Percentiles rank a stretch among this genome's conserved stretches.
Conservation (phyloP, 805 yeast genomes). For the Candida nonsorbophila region DNA sequence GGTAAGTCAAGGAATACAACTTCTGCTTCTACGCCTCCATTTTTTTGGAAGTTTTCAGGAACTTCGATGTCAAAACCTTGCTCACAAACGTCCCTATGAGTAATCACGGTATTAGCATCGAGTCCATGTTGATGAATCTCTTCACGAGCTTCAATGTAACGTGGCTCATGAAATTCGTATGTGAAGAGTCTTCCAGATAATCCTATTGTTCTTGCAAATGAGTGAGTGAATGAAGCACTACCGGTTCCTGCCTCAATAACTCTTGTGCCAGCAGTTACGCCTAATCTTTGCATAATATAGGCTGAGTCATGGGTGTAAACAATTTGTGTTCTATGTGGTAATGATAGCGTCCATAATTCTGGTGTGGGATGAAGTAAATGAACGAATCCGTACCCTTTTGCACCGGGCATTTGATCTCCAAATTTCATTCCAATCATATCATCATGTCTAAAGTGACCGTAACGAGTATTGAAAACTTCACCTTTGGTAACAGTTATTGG, state of each 20-base stretch:
- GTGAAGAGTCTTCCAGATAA: conserved; percentile 63
- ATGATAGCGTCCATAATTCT: conserved; percentile 91
- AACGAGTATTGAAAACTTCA: conserved; percentile 72
- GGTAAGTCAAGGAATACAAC: conserved; percentile 89
- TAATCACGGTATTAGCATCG: conserved; percentile 51
- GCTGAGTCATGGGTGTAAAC: conserved; percentile 95
- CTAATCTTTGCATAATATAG: conserved; percentile 78
- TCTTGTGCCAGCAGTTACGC: conserved; percentile 64
- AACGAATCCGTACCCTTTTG: conserved; percentile 76
- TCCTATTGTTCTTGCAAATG: conserved; percentile 76
- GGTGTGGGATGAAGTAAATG: conserved; percentile 90
- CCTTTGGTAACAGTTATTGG: conserved; percentile 62
- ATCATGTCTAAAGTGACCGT: conserved; percentile 83
- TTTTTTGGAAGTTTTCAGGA: conserved; percentile 15
- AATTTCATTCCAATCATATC: conserved; percentile 74
- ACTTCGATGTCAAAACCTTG: conserved; percentile 66
- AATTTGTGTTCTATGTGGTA: conserved; percentile 96
- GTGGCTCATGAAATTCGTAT: conserved; percentile 85
- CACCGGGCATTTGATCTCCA: conserved; percentile 80
- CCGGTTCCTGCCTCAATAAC: conserved; percentile 99
- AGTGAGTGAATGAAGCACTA: conserved; percentile 91
- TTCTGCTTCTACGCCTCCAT: conserved; percentile 49
- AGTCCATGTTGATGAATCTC: conserved; percentile 78
- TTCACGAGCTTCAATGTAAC: conserved; percentile 69
- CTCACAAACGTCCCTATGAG: conserved; percentile 90